Evolutionary conservation across 768 basidiomycete genomes (phyloP), one percentile per base, ranked within the genome.

Genomic region (Rhodocollybia butyracea): DNA sequence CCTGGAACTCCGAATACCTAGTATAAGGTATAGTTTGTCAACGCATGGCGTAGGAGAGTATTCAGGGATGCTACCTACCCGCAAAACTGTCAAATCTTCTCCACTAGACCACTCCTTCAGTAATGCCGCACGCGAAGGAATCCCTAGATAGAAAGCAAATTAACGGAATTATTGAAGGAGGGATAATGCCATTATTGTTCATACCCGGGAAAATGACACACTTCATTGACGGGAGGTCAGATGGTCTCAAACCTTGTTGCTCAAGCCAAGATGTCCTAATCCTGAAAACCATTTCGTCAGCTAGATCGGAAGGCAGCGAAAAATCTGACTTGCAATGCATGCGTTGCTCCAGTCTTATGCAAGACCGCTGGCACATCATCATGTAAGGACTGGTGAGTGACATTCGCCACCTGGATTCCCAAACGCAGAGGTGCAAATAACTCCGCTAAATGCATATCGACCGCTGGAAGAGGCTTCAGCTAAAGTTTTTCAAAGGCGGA

Each of bases 1-100:
- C 53, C 53, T 26, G 53, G 39, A 54, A 54, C 29, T 11, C 41
- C 53, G 46, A 54, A 54, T 17, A 29, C 27, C 53, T 54, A 27
- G 15, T 12, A 19, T 17, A 17, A 24, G 17, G n/a, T n/a, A 43
- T 19, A 36, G 34, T 7, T 43, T 43, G 8, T n/a, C 10, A 43
- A 43, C 41, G 22, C 7, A n/a, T 7, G 7, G 19, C 41, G 21
- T 8, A 17, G 10, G 21, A 43, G 8, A 43, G 10, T 7, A 19
- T 43, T 43, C 10, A 8, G 22, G 21, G 15, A 7, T 7, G 8
- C 41, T 17, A 43, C 41, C 7, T 43, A 43, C 41, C 41, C 41
- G 8, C 7, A n/a, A 24, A 7, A 43, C 41, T 7, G 22, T 43
- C 41, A 43, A 7, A 7, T 7, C 41, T 43, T 43, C 10, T 7